Percentiles rank a stretch among this genome's conserved stretches.
phyloP scores from a whole-genome alignment of 106 monocot species.

The Dendrobium nobile region DNA sequence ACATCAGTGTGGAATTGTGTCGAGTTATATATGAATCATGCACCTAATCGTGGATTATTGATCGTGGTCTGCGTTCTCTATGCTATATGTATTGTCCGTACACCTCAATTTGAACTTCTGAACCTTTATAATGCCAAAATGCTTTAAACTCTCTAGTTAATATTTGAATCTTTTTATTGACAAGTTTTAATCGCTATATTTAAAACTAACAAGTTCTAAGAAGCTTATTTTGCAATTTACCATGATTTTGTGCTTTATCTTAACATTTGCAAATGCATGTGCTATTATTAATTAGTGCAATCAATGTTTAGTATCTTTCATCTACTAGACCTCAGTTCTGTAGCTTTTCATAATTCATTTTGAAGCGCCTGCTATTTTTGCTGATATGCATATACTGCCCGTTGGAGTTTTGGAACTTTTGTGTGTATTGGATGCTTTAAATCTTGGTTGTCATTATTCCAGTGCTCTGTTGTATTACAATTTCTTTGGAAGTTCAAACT shows the following conservation, averaged over 20 bases:
- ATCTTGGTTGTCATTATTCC: background rate
- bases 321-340: background rate
- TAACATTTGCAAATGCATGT: background rate
- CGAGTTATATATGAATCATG: too few relatives aligned
- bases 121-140: too few relatives aligned
- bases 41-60: too few relatives aligned
- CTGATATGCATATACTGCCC: background rate
- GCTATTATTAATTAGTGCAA: background rate
- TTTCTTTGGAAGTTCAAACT: background rate
- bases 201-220: too few relatives aligned
- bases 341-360: background rate
- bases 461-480: background rate
- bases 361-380: too few relatives aligned
- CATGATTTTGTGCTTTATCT: background rate
- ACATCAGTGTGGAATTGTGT: too few relatives aligned
- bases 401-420: background rate
- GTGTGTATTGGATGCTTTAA: background rate
- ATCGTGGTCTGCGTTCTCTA: too few relatives aligned
- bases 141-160: too few relatives aligned
- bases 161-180: too few relatives aligned
- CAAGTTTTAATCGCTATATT: too few relatives aligned
- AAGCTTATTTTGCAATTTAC: background rate
- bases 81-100: too few relatives aligned
- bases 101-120: too few relatives aligned
- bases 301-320: background rate